Base-by-base conservation (phyloP, 2,329 filamentous ascomycete genomes). In the Fusarium avenaceum region DNA sequence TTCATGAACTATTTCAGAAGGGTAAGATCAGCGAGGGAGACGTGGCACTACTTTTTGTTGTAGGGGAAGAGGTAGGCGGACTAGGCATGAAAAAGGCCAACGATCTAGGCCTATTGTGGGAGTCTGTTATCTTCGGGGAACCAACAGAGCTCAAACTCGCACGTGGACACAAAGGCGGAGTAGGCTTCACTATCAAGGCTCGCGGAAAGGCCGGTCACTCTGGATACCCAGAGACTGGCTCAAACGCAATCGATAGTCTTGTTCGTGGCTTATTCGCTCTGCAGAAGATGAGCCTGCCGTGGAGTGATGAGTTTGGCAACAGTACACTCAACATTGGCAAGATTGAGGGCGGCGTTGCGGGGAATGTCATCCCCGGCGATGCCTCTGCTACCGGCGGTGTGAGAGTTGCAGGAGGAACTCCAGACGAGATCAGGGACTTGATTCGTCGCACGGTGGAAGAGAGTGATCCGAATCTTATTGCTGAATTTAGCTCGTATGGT, bases 101-200 rank as follows among this genome's bases (percentile, higher is more conserved):
- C 3, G 43, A 43, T 4, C 14, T 62, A 1, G 57, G 33, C 8
- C 15, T 62, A 11, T 42, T 47, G 1, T 62, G 58, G 58, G 47
- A 55, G 7, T 55, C 58, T 8, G 35, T 62, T 5, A 38, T 62
- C 5, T 62, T 62, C 5, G 42, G 58, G 3, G 58, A 47, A 3
- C 57, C 58, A 7, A 62, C 58, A 1, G 58, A 62, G 11, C 58
- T 62, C 4, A 62, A 62, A 13, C 42, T 62, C 0, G 57, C 42
- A 0, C 30, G 40, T 2, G 58, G 58, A 7, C 58, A 62, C 1
- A 62, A 62, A 47, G 58, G 58, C 0, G 42, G 42, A 2, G 11
- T 62, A 1, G 33, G 47, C 0, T 62, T 62, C 1, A 62, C 42
- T 13, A 4, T 62, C 28, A 42, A 14, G 4, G 57, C 58, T 0